Evolutionary conservation across 139 green algal genomes (phyloP).

Genomic region (Volvox reticuliferus): DNA sequence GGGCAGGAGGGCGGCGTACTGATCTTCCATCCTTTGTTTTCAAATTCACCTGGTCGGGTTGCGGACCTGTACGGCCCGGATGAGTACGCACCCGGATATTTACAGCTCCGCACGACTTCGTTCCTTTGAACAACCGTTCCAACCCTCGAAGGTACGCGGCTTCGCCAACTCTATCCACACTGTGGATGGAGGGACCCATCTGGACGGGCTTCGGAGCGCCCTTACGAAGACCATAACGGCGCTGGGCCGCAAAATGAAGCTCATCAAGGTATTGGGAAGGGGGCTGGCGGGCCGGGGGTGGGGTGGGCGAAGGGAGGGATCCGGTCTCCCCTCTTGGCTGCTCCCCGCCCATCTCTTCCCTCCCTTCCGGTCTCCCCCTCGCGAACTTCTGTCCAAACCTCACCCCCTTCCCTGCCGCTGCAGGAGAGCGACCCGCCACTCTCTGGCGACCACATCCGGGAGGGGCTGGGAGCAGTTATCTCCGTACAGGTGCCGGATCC

Average conservation of each 20-base stretch:
- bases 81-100: too few relatives aligned
- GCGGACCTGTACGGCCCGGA: too few relatives aligned
- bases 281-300: background rate
- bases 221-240: constrained; percentile 90
- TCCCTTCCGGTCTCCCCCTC: background rate
- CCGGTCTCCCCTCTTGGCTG: too few relatives aligned
- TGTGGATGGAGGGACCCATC: constrained; percentile 95
- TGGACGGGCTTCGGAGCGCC: constrained; percentile 91
- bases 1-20: too few relatives aligned
- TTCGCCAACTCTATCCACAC: constrained; percentile 99
- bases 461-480: constrained; percentile 84
- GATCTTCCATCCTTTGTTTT: too few relatives aligned
- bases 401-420: background rate
- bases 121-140: too few relatives aligned
- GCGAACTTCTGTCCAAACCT: background rate
- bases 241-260: constrained; percentile 76
- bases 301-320: background rate
- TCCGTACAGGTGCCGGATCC: constrained; percentile 88
- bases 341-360: background rate
- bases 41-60: too few relatives aligned
- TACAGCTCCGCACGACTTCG: too few relatives aligned
- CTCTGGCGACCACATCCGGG: constrained; percentile 91
- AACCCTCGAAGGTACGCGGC: constrained; percentile 54
- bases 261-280: constrained; percentile 60
- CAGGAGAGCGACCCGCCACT: constrained; percentile 44